phyloP scores from a whole-genome alignment of 2,329 filamentous ascomycete genomes.

The Fusarium tricinctum region DNA sequence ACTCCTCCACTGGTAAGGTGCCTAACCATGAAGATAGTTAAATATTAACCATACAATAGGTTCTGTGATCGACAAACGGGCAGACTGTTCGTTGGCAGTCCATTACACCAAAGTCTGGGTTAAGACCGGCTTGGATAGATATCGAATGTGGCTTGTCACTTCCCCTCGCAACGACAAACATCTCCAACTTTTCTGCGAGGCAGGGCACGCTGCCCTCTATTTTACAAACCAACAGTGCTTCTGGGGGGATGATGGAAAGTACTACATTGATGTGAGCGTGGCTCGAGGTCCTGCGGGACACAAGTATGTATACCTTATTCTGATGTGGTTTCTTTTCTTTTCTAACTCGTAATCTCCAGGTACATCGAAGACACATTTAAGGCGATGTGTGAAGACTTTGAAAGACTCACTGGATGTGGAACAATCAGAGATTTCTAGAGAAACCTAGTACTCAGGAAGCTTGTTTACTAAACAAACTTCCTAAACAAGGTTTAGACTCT shows the following conservation, averaged over 20 bases:
- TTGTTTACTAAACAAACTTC: no score
- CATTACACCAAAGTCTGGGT: not conserved
- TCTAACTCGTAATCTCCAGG: not conserved
- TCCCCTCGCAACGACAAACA: constrained; percentile 2
- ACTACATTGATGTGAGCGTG: constrained; percentile 12
- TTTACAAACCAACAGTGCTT: not conserved
- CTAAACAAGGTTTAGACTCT: no score
- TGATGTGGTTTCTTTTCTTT: no score
- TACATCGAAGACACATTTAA: not conserved
- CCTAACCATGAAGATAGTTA: fast-evolving
- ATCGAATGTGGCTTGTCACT: constrained; percentile 14
- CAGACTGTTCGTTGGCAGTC: constrained; percentile 5
- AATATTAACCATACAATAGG: not conserved
- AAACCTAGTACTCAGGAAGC: no score
- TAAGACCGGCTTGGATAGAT: not conserved
- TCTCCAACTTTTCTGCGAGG: constrained; percentile 8
- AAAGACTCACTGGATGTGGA: not conserved
- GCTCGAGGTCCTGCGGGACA: constrained; percentile 7
- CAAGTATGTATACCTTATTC: not conserved
- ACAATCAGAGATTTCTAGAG: constrained; percentile 1
- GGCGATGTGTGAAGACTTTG: not conserved
- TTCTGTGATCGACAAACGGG: not conserved
- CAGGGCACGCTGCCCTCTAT: not conserved
- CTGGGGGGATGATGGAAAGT: constrained; percentile 3
- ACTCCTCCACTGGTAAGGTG: not conserved